Evolutionary conservation across 345 rosid genomes (phyloP), one percentile per base, ranked within the genome.

Genomic region (Populus davidiana): DNA sequence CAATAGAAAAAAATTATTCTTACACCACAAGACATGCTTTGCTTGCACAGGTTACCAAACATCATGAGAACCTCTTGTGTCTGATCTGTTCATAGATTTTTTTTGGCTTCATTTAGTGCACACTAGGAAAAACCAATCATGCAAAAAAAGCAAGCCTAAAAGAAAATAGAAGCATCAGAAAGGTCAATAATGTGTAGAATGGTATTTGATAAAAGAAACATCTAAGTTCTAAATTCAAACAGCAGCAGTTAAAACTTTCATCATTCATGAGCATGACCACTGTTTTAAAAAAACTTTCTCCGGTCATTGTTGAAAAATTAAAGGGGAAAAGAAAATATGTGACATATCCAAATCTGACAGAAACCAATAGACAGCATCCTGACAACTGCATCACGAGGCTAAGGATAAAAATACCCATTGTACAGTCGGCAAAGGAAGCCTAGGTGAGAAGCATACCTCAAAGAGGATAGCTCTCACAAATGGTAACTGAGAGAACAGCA

Each of bases 391-490:
- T 50, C 31, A 50, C 21, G 21, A 75, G 70, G 77, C 76, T 72
- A 63, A 79, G 78, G 82, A 75, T 67, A 78, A 76, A 71, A 43
- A 62, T 49, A 77, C 61, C 84, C 81, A 73, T 77, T 44, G 76
- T 77, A 80, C 81, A 86, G 74, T 70, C 50, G 44, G 66, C 72
- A 69, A 73, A 74, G 81, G 81, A 86, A 82, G 82, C 89, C 88
- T 59, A 83, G 81, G 79, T 71, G 87, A 88, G 86, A 89, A 82
- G 91, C 90, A 83, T 81, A 85, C 88, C 86, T 84, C 88, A 80
- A 82, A 43, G 86, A 88, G 93, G 88, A 84, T 79, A 69, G 86
- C 83, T 85, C 90, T 86, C 89, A 87, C 87, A 75, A 69, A 36
- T 71, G 84, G 86, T 68, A 80, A 75, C 83, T 77, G 88, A 78